A percentile compares a stretch with the other conserved stretches of the same genome.
Evolutionary conservation across 2,329 filamentous ascomycete genomes (phyloP).

Genomic region (Aaosphaeria arxii): DNA sequence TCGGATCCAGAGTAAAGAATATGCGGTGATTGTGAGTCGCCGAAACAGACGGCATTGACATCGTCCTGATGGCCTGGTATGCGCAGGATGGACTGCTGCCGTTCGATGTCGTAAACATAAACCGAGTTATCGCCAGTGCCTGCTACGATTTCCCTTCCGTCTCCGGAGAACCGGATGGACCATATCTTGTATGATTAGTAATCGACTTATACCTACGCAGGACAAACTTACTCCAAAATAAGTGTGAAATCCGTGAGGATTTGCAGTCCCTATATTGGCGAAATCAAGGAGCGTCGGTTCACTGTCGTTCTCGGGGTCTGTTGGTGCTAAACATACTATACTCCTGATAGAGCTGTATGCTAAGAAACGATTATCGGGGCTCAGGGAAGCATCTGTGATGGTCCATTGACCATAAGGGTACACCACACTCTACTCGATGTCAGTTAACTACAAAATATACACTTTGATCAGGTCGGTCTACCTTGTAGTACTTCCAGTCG

Average conservation of each 20-base stretch:
- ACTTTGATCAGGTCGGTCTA: background rate
- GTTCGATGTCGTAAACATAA: conserved; percentile 90
- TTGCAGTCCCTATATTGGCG: conserved; percentile 45
- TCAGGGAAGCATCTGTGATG: conserved; percentile 87
- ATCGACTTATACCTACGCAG: background rate
- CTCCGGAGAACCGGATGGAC: conserved; percentile 88
- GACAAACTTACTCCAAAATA: conserved; percentile 11
- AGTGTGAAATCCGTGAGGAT: conserved; percentile 35
- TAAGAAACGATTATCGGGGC: conserved; percentile 86
- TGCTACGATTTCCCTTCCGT: conserved; percentile 85
- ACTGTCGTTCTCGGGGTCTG: conserved; percentile 76
- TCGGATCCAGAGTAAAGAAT: conserved; percentile 96
- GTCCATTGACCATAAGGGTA: conserved; percentile 94
- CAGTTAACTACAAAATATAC: conserved; percentile 1
- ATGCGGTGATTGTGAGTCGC: conserved; percentile 82
- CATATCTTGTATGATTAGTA: conserved; percentile 58
- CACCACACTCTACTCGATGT: conserved; percentile 65
- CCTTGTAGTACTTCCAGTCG: conserved; percentile 66
- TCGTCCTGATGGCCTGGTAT: conserved; percentile 80
- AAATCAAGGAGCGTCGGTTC: conserved; percentile 81
- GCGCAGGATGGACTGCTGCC: conserved; percentile 68
- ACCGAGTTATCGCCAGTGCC: conserved; percentile 78
- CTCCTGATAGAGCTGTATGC: conserved; percentile 88
- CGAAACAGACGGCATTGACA: conserved; percentile 96
- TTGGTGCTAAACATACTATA: conserved; percentile 80